Evolutionary conservation across 2,329 filamentous ascomycete species (phyloP).

Genomic region (Cryphonectria nitschkei): DNA sequence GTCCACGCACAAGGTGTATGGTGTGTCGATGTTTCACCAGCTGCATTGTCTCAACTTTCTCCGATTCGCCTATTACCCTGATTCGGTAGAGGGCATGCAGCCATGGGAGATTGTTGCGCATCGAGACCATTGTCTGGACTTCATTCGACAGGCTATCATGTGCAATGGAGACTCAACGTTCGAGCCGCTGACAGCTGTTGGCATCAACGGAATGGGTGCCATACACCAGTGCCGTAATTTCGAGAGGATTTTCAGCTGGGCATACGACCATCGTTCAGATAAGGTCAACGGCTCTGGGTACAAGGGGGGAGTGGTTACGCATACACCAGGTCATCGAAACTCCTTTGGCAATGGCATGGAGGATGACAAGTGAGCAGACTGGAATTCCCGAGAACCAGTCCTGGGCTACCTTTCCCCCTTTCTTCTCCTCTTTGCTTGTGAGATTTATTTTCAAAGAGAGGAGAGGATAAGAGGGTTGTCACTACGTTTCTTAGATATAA

Average conservation of each 20-base stretch:
- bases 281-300: not conserved
- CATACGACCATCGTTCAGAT: not conserved
- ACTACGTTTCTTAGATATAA: not conserved
- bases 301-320: not conserved
- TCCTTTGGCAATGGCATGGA: not conserved
- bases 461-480: not conserved
- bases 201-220: constrained; percentile 22
- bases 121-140: constrained; percentile 22
- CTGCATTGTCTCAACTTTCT: constrained; percentile 23
- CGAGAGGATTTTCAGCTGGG: constrained; percentile 17
- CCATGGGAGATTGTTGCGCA: constrained; percentile 16
- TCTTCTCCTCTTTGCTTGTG: not conserved
- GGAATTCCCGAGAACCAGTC: too few relatives aligned
- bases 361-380: not conserved
- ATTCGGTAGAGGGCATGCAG: constrained; percentile 9
- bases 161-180: constrained; percentile 24
- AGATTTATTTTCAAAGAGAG: not conserved
- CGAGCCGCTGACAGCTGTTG: constrained; percentile 21
- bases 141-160: constrained; percentile 22
- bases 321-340: not conserved
- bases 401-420: too few relatives aligned
- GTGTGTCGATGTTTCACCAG: constrained; percentile 28
- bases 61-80: constrained; percentile 19
- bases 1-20: constrained; percentile 20
- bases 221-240: constrained; percentile 22